phyloP scores from a whole-genome alignment of 139 green algal genomes.

The Closterium sp. region DNA sequence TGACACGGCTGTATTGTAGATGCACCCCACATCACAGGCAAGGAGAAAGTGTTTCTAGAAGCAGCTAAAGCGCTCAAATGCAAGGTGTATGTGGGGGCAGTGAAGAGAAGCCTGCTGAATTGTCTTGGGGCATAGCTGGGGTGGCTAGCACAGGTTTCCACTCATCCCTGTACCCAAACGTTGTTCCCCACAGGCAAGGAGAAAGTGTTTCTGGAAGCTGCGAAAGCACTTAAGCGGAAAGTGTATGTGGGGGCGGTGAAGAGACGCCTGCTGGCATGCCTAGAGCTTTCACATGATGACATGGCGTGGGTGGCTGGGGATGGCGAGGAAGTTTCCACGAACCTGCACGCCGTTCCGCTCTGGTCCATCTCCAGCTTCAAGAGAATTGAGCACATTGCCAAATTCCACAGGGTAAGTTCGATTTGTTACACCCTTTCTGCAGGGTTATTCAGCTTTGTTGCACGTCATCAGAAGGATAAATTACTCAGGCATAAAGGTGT shows the following conservation, averaged over 20 bases:
- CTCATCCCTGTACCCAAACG: slow-evolving; percentile 10
- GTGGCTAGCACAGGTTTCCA: background rate
- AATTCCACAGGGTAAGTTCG: background rate
- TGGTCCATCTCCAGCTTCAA: slow-evolving; percentile 69
- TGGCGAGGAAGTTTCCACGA: slow-evolving; percentile 69
- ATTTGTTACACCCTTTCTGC: background rate
- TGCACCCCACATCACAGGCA: slow-evolving; percentile 34
- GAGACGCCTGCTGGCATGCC: slow-evolving; percentile 53
- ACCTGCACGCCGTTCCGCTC: slow-evolving; percentile 77
- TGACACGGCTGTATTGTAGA: slow-evolving; percentile 3
- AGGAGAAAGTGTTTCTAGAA: slow-evolving; percentile 83
- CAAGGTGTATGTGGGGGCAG: slow-evolving; percentile 37
- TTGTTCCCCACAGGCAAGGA: no score
- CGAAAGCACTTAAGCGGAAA: slow-evolving; percentile 63
- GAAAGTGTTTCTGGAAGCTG: slow-evolving; percentile 85
- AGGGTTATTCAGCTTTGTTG: background rate
- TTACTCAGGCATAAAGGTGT: no score
- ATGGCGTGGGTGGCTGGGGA: slow-evolving; percentile 46
- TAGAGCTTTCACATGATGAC: slow-evolving; percentile 23
- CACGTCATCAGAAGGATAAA: no score
- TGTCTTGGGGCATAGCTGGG: background rate
- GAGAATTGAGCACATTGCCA: slow-evolving; percentile 64
- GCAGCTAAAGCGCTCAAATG: slow-evolving; percentile 64
- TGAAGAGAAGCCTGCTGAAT: background rate
- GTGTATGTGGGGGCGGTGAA: slow-evolving; percentile 75